Base-by-base conservation (phyloP, 495 filamentous ascomycete species). In the Podospora bellae-mahoneyi region DNA sequence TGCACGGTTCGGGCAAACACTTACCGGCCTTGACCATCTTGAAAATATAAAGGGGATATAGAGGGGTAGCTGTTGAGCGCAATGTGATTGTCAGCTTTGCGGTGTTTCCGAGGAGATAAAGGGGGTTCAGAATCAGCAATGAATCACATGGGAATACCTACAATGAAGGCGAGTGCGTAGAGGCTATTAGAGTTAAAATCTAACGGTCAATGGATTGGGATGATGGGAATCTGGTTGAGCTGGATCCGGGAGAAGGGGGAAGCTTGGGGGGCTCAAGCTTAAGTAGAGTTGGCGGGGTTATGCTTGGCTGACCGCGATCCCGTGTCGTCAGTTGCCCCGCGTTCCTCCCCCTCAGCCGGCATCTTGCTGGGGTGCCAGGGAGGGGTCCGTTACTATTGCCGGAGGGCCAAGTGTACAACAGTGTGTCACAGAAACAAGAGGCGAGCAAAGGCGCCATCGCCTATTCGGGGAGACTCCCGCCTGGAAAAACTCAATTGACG, bases 21-120 rank as follows among this genome's bases (percentile, higher is more conserved):
- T 75, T 83, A 93, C 92, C 92, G 80, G 92, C 92, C 82, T 96
- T 96, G 75, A 96, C 92, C 92, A 94, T 96, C 69, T 76, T 93
- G 80, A 75, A 66, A 71, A 72, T 34, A 18, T 56, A 44, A 56
- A 53, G 66, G 62, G 71, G 61, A 48, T 68, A 23, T 48, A 32
- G 48, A 68, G 67, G 60, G 69, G 59, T 71, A 72, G 68, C 62
- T 72, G 66, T 66, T 71, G 72, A 72, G 72, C 73, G 64, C 55
- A 59, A 65, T 62, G 48, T 44, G 28, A 39, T 19, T 59, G 65
- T 74, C 54, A 72, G 71, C 20, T 57, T 68, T 63, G 13, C 30
- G 48, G 34, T 65, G 60, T 48, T 28, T 13, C 60, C 27, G 18
- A 65, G 32, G 32, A 54, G 5, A 66, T 53, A 63, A 18, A 2